Evolutionary conservation across 1,284 basidiomycete species (phyloP), one percentile per base, ranked within the genome.

Genomic region (Ustilago sp.): DNA sequence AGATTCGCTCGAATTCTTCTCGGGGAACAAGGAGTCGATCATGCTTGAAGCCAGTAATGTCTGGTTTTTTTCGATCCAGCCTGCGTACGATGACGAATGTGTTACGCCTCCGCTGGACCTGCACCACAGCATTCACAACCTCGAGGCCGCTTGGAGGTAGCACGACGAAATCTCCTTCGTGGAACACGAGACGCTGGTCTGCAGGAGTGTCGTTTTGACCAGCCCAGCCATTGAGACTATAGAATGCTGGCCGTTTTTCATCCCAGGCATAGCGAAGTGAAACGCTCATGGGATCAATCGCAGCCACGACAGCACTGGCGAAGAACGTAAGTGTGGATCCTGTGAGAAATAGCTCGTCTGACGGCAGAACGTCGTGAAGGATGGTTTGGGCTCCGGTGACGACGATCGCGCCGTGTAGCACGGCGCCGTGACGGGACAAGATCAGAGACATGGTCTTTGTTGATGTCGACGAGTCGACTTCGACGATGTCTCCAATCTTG

Each of bases 161-260:
- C 23, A 57, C 32, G 11, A 77, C 56, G 13, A 72, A 77, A 36
- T 77, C 74, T 45, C 74, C 74, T 34, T 72, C 69, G 63, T 77
- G 74, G n/a, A 59, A 72, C 1, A 13, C 28, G 4, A 55, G n/a
- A 13, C 35, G 11, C 12, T 23, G 4, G 15, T 5, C 4, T 38
- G 32, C 39, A 15, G 39, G 15, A 19, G n/a, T 23, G 38, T 2
- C 13, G 3, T 31, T 31, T 8, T 38, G 31, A 2, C 36, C 36
- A 13, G 59, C 45, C 64, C 60, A 73, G 11, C 64, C 54, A 13
- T 60, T 34, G 19, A 73, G 51, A 0, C 58, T 50, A 2, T 59
- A 4, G 38, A 74, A 62, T 0, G 71, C 65, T 6, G 66, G 58
- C 3, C 51, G 6, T 8, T 19, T n/a, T 3, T 31, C 51, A 31